Evolutionary conservation across 116 monocot species (phyloP), one percentile per base, ranked within the genome.

Genomic region (Phalaenopsis hybrid): DNA sequence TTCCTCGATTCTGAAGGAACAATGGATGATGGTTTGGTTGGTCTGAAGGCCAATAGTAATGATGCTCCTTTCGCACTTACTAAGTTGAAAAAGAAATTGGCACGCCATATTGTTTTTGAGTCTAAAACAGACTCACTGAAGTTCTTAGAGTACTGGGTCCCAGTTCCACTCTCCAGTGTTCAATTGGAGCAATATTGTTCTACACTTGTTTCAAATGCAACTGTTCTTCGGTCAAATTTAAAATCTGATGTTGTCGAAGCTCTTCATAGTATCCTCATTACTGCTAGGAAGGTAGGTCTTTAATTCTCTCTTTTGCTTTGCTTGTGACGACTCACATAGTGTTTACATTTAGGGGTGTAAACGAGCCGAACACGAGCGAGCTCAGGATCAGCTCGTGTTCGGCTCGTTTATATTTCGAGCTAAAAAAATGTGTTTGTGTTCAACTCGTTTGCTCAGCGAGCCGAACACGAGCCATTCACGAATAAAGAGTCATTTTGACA

Each of bases 101-200:
- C 78, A 63, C 69, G 48, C 63, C 87, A 86, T 86, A 4, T 87
- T 81, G 89, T 83, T 79, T 84, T 87, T 75, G 86, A 90, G 34
- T 84, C 86, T 28, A 90, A 87, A 84, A 37, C 82, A 18, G 90
- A 86, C 20, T 81, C 87, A 5, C 84, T 88, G 46, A 93, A 86
- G 65, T 90, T 92, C 82, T n/a, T 86, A 65, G 99, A 99, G 84
- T 99, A 87, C 77, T 99, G 95, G 95, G 99, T 99, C 82, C 95
- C 99, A 85, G 94, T 92, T 86, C 74, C 77, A 21, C 89, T 99
- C 69, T 95, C 95, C 4, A 88, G 82, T 79, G 87, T 99, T 85
- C 99, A 99, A 57, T 90, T 99, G 79, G 99, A 99, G 74, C 85
- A 91, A 65, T 95, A 95, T 81, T 93, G 95, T 87, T 78, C 83